Base-by-base conservation (phyloP, 495 filamentous ascomycete species). In the Talaromyces liani region DNA sequence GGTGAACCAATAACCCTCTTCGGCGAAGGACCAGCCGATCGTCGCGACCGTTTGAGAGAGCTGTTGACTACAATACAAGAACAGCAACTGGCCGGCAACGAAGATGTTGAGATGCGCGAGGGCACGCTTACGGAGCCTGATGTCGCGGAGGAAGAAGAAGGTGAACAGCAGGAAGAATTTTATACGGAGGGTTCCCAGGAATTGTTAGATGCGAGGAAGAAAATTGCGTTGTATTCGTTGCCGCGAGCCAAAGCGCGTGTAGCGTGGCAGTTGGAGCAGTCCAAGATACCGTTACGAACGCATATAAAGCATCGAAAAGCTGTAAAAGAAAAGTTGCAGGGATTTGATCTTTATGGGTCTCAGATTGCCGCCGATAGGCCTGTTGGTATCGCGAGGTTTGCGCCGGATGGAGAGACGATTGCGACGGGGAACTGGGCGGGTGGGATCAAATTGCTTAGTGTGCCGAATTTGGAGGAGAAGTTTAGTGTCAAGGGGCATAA, bases 1-100 rank as follows among this genome's bases (percentile, higher is more conserved):
- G 90, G 89, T 10, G 88, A 99, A 71, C 95, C 94, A 2, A 88
- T 98, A 62, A 99, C 95, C 5, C 81, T 98, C 0, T 99, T 99
- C 68, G 94, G 91, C 53, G 94, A 99, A 80, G 92, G 91, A 6
- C 89, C 88, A 0, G 86, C 80, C 6, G 93, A 98, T 67, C 80
- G 94, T 63, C 83, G 94, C 77, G 94, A 97, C 65, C 84, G 94
- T 62, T 71, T 99, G 64, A 86, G 94, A 68, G 89, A 91, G 70
- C 77, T 98, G 0, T 79, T 98, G 47, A 87, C 88, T 3, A 83
- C 84, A 36, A 79, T 90, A 64, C 84, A 85, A n/a, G 91, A 95
- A 66, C 74, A 80, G 60, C 80, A 84, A 71, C 75, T 72, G 33
- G 85, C 87, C 51, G 87, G 84, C 66, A 82, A 79, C 6, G 60